Base-by-base conservation (phyloP, 2,329 filamentous ascomycete species). In the Cercospora beticola region DNA sequence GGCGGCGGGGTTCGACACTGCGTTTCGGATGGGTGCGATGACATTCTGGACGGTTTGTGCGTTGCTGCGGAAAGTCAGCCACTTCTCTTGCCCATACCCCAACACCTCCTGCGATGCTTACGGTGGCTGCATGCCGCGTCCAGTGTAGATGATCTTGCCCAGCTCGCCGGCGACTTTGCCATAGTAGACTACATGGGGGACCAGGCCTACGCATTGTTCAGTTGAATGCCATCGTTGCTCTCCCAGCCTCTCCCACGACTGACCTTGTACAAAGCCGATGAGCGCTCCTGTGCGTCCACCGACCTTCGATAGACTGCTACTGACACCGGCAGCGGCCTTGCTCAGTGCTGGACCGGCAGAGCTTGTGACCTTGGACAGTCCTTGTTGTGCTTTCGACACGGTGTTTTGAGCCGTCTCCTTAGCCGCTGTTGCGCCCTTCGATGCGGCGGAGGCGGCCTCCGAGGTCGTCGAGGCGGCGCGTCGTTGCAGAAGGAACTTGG, bases 71-170 rank as follows among this genome's bases (percentile, higher is more conserved):
- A 52, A 23, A 57, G 31, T 64, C 26, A 64, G 62, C 28, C 30
- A 46, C 18, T 58, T 26, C 31, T 23, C 9, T 18, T 40, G 30
- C 54, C 33, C n/a, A 4, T 40, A 71, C 74, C 67, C 75, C 65
- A 54, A 36, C 26, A 43, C 67, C 30, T 59, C 5, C 9, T n/a
- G n/a, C 31, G 18, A 10, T 31, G 21, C 94, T 89, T 91, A 99
- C 95, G 95, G 95, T 83, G 93, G 93, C 79, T 87, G 85, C 93
- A 99, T 97, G 85, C 91, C 92, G 83, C 94, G 93, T 81, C 89
- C 90, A 77, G 89, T 88, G 85, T 93, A 93, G 74, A 98, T 88
- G 75, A 97, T 87, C 87, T 92, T 97, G 80, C 87, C 87, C 70
- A 98, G 86, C 86, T 99, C 95, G 73, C 94, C 84, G 76, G 87